Evolutionary conservation across 345 rosid species (phyloP).

Genomic region (Populus nigra): DNA sequence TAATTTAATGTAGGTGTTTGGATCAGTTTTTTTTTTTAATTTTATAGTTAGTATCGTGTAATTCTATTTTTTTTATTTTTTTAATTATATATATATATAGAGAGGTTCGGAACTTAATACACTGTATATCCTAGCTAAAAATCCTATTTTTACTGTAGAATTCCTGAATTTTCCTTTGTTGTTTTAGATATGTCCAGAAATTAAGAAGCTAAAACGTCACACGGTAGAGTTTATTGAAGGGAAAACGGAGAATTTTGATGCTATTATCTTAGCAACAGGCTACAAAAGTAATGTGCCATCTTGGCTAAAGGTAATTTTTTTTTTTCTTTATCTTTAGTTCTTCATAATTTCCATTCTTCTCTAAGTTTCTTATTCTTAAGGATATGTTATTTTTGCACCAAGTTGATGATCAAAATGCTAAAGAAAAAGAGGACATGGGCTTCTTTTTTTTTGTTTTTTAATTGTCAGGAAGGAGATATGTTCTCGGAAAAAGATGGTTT

Average conservation of each 20-base stretch:
- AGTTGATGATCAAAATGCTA: neutral
- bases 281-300: constrained; percentile 79
- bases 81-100: too few species aligned
- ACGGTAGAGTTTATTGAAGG: constrained; percentile 78
- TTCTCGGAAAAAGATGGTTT: constrained; percentile 36
- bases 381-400: neutral
- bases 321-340: neutral
- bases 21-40: constrained; percentile 3
- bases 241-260: constrained; percentile 59
- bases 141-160: neutral
- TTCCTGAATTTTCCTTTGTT: neutral
- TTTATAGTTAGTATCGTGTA: neutral
- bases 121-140: neutral
- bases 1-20: fast-evolving
- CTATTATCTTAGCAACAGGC: constrained; percentile 84
- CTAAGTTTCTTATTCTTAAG: neutral
- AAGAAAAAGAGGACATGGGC: neutral
- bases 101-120: too few species aligned
- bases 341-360: neutral
- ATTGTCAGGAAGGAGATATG: constrained; percentile 32
- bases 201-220: constrained; percentile 47
- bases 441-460: neutral
- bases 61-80: constrained; percentile 2
- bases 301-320: constrained; percentile 72
- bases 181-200: constrained; percentile 56